Evolutionary conservation across 2,329 filamentous ascomycete genomes (phyloP), one percentile per base, ranked within the genome.

Genomic region (Sporothrix brasiliensis): DNA sequence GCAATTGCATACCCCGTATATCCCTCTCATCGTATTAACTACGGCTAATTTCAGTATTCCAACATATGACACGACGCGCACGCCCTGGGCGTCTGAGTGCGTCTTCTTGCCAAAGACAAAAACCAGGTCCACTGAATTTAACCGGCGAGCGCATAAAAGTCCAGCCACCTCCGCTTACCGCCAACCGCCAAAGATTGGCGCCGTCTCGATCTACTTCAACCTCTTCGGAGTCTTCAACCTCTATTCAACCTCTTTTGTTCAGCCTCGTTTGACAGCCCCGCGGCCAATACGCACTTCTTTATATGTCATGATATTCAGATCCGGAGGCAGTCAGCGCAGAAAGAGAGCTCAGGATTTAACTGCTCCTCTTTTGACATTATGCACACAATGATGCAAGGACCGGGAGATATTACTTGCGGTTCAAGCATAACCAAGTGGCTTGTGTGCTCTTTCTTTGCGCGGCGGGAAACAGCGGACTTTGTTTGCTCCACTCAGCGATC

Each of bases 61-160:
- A 47, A 21, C 58, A 44, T 10, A 16, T 21, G 5, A 47, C 13
- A 16, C 13, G 34, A 44, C 3, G n/a, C 16, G 10, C 13, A 27
- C n/a, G 11, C 58, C 34, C 39, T n/a, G 34, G 34, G 34, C 34
- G 34, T 34, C 34, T 34, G 34, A 34, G 34, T 11, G 56, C 14
- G n/a, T 2, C n/a, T 14, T 61, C 11, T 44, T 24, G 34, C 34
- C 34, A 30, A 47, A n/a, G 34, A 34, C 6, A n/a, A 14, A 65
- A 65, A 65, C 44, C 61, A 65, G 61, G 44, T 65, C 27, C 14
- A 34, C 24, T 65, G 61, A 9, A n/a, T 65, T 65, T 50, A 65
- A 19, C 61, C 61, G 61, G 61, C 44, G 61, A 50, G 24, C 61
- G 61, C 44, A 50, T 65, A 50, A 65, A 50, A n/a, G 21, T 50